These are phyloP conservation scores for Penicillium janthinellum DNA, from an alignment of 2,329 filamentous ascomycete species.

Conservation along the genomic window DNA sequence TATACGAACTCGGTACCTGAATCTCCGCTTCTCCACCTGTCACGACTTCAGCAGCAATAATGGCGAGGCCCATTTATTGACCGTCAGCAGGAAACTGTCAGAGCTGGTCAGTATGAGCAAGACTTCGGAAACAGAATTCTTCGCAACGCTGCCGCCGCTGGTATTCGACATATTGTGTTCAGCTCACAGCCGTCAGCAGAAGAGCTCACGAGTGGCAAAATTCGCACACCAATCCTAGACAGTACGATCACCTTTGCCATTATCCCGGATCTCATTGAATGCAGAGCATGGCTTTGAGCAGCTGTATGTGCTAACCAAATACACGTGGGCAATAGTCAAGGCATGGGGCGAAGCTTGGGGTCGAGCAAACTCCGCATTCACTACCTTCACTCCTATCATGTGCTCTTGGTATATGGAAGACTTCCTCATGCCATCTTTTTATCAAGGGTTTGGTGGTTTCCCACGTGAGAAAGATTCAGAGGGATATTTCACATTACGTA, in stretches of 20 bases:
- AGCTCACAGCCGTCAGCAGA: background rate
- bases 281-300: too few species aligned
- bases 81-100: background rate
- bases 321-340: background rate
- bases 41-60: too few species aligned
- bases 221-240: background rate
- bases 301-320: too few species aligned
- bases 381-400: background rate
- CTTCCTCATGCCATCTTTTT: background rate
- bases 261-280: too few species aligned
- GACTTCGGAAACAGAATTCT: background rate
- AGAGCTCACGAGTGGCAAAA: background rate
- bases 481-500: background rate
- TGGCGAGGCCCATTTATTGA: too few species aligned
- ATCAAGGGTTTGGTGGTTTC: background rate
- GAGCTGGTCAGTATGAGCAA: background rate
- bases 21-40: background rate
- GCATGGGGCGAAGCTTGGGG: background rate
- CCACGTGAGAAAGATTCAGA: background rate
- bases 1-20: background rate
- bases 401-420: background rate
- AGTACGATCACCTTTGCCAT: background rate
- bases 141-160: background rate
- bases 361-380: background rate
- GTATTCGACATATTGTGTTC: background rate